Percentiles rank a stretch among this genome's conserved stretches.
phyloP scores from a whole-genome alignment of 2,329 filamentous ascomycete genomes.

The Emergomyces africanus region DNA sequence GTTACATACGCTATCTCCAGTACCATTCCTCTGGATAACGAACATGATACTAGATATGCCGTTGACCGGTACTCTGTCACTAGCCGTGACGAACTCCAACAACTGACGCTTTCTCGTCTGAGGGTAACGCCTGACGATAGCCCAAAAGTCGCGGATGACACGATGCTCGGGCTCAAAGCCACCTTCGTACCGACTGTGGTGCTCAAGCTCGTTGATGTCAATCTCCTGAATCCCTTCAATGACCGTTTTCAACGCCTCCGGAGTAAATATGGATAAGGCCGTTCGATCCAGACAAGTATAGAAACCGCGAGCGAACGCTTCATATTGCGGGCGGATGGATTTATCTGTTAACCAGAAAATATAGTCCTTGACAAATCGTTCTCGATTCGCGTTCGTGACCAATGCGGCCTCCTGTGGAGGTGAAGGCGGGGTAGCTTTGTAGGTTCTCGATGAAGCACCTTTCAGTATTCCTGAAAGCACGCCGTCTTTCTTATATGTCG shows the following conservation, averaged over 20 bases:
- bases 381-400: slow-evolving; percentile 71
- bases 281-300: slow-evolving; percentile 57
- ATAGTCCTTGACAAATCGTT: slow-evolving; percentile 71
- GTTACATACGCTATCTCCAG: slow-evolving; percentile 39
- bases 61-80: slow-evolving; percentile 76
- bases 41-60: slow-evolving; percentile 75
- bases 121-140: slow-evolving; percentile 52
- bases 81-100: slow-evolving; percentile 90
- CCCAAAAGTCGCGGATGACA: slow-evolving; percentile 73
- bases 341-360: slow-evolving; percentile 68
- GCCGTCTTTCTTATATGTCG: background rate
- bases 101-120: slow-evolving; percentile 60
- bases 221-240: slow-evolving; percentile 77
- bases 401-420: slow-evolving; percentile 40
- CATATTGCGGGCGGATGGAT: slow-evolving; percentile 63
- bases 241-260: slow-evolving; percentile 58
- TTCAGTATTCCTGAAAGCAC: slow-evolving; percentile 15
- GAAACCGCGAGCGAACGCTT: slow-evolving; percentile 74
- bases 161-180: slow-evolving; percentile 60
- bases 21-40: slow-evolving; percentile 64
- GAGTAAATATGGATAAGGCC: slow-evolving; percentile 58
- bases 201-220: slow-evolving; percentile 59
- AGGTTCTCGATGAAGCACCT: slow-evolving; percentile 14
- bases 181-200: slow-evolving; percentile 60
- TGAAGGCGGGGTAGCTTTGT: slow-evolving; percentile 17